Percentiles rank a stretch among this genome's conserved stretches.
Conservation (phyloP, 257 asterid genomes). For the Asclepias syriaca region DNA sequence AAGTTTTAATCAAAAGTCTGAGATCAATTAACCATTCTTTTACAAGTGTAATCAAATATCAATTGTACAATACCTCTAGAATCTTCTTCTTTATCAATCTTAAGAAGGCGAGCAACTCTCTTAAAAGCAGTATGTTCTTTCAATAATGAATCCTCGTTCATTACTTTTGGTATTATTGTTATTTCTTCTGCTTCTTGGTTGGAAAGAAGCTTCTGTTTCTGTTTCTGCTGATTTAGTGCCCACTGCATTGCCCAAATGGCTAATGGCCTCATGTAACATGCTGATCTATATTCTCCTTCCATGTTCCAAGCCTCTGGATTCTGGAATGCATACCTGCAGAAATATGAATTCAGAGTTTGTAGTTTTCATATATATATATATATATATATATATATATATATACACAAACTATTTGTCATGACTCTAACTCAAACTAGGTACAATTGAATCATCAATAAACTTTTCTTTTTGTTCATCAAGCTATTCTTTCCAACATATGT, state of each 20-base stretch:
- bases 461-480: too few relatives aligned
- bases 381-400: too few relatives aligned
- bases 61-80: constrained; percentile 66
- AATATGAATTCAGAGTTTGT: too few relatives aligned
- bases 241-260: constrained; percentile 99
- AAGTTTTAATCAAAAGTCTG: too few relatives aligned
- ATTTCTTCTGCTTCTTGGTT: constrained; percentile 30
- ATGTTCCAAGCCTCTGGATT: constrained; percentile 84
- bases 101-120: constrained; percentile 74
- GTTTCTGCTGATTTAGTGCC: constrained; percentile 53
- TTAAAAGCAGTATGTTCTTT: constrained; percentile 69
- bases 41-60: constrained; percentile 72
- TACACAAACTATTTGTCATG: too few relatives aligned
- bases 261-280: constrained; percentile 85
- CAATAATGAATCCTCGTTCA: constrained; percentile 47
- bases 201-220: constrained; percentile 18
- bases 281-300: constrained; percentile 70
- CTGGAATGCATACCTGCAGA: constrained; percentile 74
- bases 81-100: constrained; percentile 55
- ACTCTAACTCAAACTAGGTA: too few relatives aligned
- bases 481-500: too few relatives aligned
- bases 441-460: too few relatives aligned
- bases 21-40: constrained; percentile 47
- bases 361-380: too few relatives aligned
- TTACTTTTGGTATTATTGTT: constrained; percentile 26